Percentiles rank a stretch among this genome's conserved stretches.
These are phyloP conservation scores for Metroxylon sagu DNA, from an alignment of 176 grass and related monocot genomes.

Conservation along the genomic window DNA sequence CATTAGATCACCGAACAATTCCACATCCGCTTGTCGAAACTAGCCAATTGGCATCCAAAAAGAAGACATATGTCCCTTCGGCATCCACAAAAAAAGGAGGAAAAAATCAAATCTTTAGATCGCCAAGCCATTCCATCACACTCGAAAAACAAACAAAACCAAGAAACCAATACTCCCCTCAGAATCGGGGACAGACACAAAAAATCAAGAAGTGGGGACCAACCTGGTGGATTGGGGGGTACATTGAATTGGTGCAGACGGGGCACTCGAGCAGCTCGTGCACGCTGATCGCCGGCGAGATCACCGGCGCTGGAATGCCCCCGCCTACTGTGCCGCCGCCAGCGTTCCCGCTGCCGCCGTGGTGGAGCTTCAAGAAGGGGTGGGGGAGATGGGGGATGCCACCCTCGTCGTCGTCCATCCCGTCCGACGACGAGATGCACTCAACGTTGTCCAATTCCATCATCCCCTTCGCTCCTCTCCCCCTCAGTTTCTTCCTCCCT, in stretches of 20 bases:
- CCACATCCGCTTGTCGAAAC: too few species aligned
- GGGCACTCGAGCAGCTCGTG: conserved; percentile 97
- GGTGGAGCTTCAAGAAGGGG: conserved; percentile 40
- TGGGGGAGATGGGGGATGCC: conserved; percentile 23
- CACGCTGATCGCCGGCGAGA: conserved; percentile 43
- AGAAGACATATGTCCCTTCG: too few species aligned
- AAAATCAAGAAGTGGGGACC: conserved; percentile 8
- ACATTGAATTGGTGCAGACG: conserved; percentile 98
- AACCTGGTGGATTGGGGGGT: conserved; percentile 75
- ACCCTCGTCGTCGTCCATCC: conserved; percentile 35
- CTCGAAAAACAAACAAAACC: conserved; percentile 1
- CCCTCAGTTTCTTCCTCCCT: background rate
- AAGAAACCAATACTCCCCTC: conserved; percentile 9
- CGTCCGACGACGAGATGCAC: conserved; percentile 61
- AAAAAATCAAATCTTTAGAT: too few species aligned
- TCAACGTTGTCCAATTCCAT: conserved; percentile 70
- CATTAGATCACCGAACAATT: too few species aligned
- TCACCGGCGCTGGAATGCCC: background rate
- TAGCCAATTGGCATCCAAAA: too few species aligned
- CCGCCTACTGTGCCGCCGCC: background rate
- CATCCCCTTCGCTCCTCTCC: background rate
- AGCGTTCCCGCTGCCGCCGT: background rate
- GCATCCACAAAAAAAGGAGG: too few species aligned
- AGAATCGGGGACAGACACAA: conserved; percentile 17
- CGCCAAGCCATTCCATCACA: background rate